Base-by-base conservation (phyloP, 208 protist genomes). In the Trypanosomatidae sp. region DNA sequence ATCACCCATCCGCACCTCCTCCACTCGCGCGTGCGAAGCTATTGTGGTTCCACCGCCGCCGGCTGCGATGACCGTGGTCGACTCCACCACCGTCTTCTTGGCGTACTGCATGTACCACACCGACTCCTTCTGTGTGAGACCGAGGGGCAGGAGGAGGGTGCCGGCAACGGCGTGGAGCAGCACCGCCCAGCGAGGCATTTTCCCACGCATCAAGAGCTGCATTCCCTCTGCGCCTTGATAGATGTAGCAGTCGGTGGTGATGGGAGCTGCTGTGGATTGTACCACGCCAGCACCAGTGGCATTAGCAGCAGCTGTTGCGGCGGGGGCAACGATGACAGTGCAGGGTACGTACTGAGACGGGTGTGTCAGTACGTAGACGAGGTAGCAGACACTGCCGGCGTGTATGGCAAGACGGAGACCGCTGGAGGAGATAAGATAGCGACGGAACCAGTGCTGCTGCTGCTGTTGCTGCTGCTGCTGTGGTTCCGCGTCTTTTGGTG, bases 221-320 rank as follows among this genome's bases (percentile, higher is more conserved):
- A 84, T 79, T 0, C 75, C 76, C 47, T 81, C 79, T 3, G 73
- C 56, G 17, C 73, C 71, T 41, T 80, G 65, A 44, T 80, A 83
- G 9, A 87, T 28, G 53, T 70, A 82, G 55, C 73, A 73, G 41
- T n/a, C n/a, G n/a, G n/a, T n/a, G n/a, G n/a, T n/a, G n/a, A n/a
- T n/a, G n/a, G n/a, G n/a, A n/a, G n/a, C n/a, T n/a, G n/a, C n/a
- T n/a, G n/a, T n/a, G n/a, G n/a, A n/a, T n/a, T n/a, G n/a, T n/a
- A n/a, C n/a, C n/a, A n/a, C n/a, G n/a, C n/a, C n/a, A n/a, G n/a
- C n/a, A n/a, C n/a, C n/a, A n/a, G n/a, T n/a, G n/a, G n/a, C n/a
- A n/a, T n/a, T n/a, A n/a, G n/a, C 66, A 19, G 66, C 75, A 28
- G 69, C 55, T 41, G 77, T 52, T 3, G 55, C 25, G 28, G 36